Evolutionary conservation across 257 asterid genomes (phyloP).

Genomic region (Galeopsis tetrahit): DNA sequence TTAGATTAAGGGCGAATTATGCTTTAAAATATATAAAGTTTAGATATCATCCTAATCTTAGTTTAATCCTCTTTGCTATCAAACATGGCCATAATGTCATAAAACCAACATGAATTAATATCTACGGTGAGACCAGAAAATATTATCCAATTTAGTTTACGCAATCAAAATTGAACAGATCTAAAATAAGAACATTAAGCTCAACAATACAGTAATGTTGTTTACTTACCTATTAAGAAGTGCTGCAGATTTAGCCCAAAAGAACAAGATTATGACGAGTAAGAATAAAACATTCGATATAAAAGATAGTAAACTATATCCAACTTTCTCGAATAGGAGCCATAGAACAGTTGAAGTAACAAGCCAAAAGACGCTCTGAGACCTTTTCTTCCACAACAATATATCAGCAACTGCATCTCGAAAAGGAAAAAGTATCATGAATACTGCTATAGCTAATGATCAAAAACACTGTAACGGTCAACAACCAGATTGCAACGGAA

Average conservation of each 20-base stretch:
- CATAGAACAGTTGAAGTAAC: slow-evolving; percentile 64
- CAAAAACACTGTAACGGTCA: slow-evolving; percentile 3
- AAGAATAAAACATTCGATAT: slow-evolving; percentile 63
- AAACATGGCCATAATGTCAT: too few species aligned
- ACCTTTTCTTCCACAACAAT: slow-evolving; percentile 72
- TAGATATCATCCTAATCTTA: too few species aligned
- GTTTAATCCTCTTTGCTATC: too few species aligned
- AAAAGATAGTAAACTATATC: slow-evolving; percentile 68
- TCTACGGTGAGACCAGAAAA: slow-evolving; percentile 7
- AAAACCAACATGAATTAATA: background rate
- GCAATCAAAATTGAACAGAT: background rate
- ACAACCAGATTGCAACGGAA: slow-evolving; percentile 9
- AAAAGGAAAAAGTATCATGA: background rate
- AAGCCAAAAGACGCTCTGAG: slow-evolving; percentile 49
- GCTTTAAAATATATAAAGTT: too few species aligned
- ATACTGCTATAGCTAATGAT: background rate
- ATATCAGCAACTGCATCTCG: slow-evolving; percentile 76
- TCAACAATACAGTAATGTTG: background rate
- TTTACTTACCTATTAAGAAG: slow-evolving; percentile 75
- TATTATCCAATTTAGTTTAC: slow-evolving; percentile 1
- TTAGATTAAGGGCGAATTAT: too few species aligned
- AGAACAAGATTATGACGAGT: slow-evolving; percentile 65
- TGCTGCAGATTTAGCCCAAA: slow-evolving; percentile 93
- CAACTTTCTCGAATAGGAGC: slow-evolving; percentile 75
- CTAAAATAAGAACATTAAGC: background rate